A percentile compares a stretch with the other conserved stretches of the same genome.
phyloP scores from a whole-genome alignment of 2,329 filamentous ascomycete species.

The Fusarium sp. region DNA sequence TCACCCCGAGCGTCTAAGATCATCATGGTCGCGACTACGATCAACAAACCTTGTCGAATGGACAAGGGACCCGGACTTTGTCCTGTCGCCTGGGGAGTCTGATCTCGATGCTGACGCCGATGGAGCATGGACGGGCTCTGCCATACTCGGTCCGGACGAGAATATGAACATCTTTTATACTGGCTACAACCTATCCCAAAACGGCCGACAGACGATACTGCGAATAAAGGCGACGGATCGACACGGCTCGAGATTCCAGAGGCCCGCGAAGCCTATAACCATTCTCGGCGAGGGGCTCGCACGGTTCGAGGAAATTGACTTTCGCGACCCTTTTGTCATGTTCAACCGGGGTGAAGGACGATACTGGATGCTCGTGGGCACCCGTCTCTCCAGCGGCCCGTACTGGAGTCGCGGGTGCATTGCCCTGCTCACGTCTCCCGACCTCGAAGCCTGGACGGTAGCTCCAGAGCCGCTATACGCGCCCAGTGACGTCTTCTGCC shows the following conservation, averaged over 20 bases:
- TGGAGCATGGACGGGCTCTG: conserved; percentile 51
- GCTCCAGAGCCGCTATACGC: conserved; percentile 48
- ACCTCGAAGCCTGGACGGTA: conserved; percentile 48
- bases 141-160: conserved; percentile 47
- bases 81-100: conserved; percentile 39
- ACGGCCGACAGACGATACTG: conserved; percentile 50
- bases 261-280: conserved; percentile 36
- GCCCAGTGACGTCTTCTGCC: conserved; percentile 51
- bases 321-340: conserved; percentile 52
- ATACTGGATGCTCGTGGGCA: conserved; percentile 55
- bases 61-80: conserved; percentile 43
- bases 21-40: conserved; percentile 48
- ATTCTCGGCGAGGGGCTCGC: conserved; percentile 36
- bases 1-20: conserved; percentile 48
- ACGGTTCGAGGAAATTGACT: conserved; percentile 50
- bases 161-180: conserved; percentile 53
- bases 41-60: conserved; percentile 47
- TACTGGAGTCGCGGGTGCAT: conserved; percentile 52
- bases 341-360: conserved; percentile 44
- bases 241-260: conserved; percentile 45
- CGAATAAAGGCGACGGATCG: conserved; percentile 42
- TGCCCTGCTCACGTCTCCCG: conserved; percentile 50
- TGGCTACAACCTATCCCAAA: conserved; percentile 48
- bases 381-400: conserved; percentile 47
- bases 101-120: conserved; percentile 45